Base-by-base conservation (phyloP, 345 rosid genomes). In the Pistacia integerrima region DNA sequence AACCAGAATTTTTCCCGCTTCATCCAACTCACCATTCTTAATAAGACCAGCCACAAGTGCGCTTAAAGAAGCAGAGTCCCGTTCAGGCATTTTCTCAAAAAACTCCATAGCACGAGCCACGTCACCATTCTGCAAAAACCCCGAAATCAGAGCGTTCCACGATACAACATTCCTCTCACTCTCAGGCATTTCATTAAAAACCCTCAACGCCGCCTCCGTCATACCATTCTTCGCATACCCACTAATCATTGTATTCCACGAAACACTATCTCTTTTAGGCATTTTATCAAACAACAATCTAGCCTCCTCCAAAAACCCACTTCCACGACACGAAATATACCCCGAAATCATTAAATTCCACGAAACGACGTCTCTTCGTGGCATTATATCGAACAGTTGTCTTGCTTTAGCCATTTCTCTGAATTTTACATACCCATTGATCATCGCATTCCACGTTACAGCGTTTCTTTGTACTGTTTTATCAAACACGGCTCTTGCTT, bases 211-310 rank as follows among this genome's bases (percentile, higher is more conserved):
- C 81, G 89, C 92, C 41, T 77, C 80, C 80, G 88, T 82, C 84
- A 56, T 86, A 69, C 91, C 87, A 56, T 76, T 83, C 86, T 85
- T 92, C 0, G 88, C 90, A n/a, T 88, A 89, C 72, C 94, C 94
- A 73, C 90, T 89, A 74, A 93, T 87, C 90, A 93, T 88, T 7
- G 92, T 93, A 67, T 93, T 93, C 93, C 93, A 93, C 6, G 96
- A 79, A 71, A 88, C 81, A 68, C 52, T 48, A 58, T 79, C 91
- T 80, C 92, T 82, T 83, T 72, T 75, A n/a, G 88, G 86, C 93
- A 90, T 92, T 75, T 58, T 65, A 74, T 92, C 94, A 80, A 92
- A 92, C 85, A 92, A 74, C 5, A 36, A 60, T 77, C 87, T 88
- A 58, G 87, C 97, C 5, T 88, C 85, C 13, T 78, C 85, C 38